Evolutionary conservation across 1,284 basidiomycete species (phyloP).

Genomic region (Pseudozyma sp.): DNA sequence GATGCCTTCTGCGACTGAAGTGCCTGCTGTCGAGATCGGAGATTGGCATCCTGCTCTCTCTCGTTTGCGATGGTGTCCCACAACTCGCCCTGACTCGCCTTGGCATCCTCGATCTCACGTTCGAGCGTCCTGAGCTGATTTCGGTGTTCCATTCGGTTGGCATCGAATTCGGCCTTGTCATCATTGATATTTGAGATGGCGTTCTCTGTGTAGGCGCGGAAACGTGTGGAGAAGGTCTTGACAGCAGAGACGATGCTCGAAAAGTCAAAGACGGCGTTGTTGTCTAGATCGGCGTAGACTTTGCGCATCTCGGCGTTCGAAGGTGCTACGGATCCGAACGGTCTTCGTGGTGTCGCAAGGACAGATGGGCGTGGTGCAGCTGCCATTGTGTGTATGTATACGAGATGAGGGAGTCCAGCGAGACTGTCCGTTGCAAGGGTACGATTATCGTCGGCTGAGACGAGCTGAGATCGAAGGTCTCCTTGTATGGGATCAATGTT

Average conservation of each 20-base stretch:
- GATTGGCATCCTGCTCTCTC: slow-evolving; percentile 51
- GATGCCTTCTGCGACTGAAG: slow-evolving; percentile 55
- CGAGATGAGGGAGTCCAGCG: too few species aligned
- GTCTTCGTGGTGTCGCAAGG: slow-evolving; percentile 47
- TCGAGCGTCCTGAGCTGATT: slow-evolving; percentile 51
- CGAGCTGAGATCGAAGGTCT: too few species aligned
- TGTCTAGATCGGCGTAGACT: slow-evolving; percentile 46
- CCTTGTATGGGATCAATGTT: too few species aligned
- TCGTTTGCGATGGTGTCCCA: slow-evolving; percentile 62
- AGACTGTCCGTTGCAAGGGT: too few species aligned
- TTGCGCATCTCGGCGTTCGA: slow-evolving; percentile 53
- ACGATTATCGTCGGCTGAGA: too few species aligned
- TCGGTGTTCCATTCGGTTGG: slow-evolving; percentile 49
- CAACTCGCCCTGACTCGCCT: slow-evolving; percentile 52
- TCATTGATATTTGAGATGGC: slow-evolving; percentile 57
- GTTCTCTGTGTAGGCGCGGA: slow-evolving; percentile 55
- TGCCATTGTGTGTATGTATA: slow-evolving; percentile 12
- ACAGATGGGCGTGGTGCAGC: slow-evolving; percentile 35
- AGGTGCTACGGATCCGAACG: slow-evolving; percentile 27
- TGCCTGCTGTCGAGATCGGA: slow-evolving; percentile 49
- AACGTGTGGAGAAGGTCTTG: slow-evolving; percentile 49
- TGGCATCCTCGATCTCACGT: slow-evolving; percentile 55
- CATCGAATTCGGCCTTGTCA: slow-evolving; percentile 52
- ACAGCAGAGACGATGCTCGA: slow-evolving; percentile 48
- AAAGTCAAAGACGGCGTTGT: slow-evolving; percentile 58